A percentile compares a stretch with the other conserved stretches of the same genome.
phyloP scores from a whole-genome alignment of 768 basidiomycete genomes.

The Phanerochaete carnosa region DNA sequence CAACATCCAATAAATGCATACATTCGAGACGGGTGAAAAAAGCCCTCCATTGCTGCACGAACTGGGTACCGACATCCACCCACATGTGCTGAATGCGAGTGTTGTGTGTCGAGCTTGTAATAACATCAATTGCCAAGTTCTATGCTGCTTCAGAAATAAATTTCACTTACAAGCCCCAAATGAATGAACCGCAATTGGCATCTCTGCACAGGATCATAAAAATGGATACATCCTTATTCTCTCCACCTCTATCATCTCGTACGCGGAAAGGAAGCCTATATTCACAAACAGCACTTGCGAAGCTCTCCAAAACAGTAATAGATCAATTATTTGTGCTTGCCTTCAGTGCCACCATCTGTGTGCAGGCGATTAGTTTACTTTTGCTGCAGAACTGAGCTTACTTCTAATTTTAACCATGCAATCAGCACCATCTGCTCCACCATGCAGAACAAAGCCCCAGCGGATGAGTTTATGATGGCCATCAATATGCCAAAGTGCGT shows the following conservation, averaged over 20 bases:
- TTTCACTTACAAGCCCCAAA: conserved; percentile 27
- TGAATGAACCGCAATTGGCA: conserved; percentile 20
- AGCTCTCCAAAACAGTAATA: conserved; percentile 22
- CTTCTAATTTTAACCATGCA: conserved; percentile 23
- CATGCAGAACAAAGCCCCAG: conserved; percentile 18
- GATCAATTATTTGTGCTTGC: conserved; percentile 26
- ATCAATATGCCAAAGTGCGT: conserved; percentile 21
- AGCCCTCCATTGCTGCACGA: conserved; percentile 37
- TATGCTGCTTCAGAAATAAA: not conserved
- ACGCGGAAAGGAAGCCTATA: conserved; percentile 24
- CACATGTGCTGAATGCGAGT: conserved; percentile 42
- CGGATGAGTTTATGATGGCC: conserved; percentile 23
- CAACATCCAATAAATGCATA: conserved; percentile 30
- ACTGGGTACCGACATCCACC: conserved; percentile 40
- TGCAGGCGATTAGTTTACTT: too few relatives aligned
- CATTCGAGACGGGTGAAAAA: conserved; percentile 38
- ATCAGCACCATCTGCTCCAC: conserved; percentile 36
- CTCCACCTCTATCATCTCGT: conserved; percentile 25
- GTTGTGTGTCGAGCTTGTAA: conserved; percentile 35
- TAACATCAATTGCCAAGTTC: not conserved
- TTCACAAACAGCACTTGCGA: conserved; percentile 10
- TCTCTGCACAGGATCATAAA: conserved; percentile 28
- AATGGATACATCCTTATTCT: conserved; percentile 26
- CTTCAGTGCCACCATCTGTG: conserved; percentile 21
- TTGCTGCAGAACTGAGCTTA: not conserved